Evolutionary conservation across 805 yeast genomes (phyloP), one percentile per base, ranked within the genome.

Genomic region (Schizosaccharomyces cryophilus): DNA sequence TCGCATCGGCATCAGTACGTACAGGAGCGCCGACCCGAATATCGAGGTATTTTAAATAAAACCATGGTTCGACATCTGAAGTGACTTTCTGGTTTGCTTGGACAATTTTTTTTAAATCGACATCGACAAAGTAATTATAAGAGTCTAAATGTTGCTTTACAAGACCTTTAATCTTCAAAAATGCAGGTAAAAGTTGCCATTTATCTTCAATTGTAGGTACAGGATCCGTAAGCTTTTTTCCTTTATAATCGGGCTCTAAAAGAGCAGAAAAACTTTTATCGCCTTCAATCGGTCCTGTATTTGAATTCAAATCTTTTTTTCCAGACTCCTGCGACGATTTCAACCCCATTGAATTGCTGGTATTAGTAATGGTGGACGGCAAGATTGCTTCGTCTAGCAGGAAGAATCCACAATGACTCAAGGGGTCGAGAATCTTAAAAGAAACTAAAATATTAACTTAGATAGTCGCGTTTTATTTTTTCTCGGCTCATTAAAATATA

Each of bases 131-230:
- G 73, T 87, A 93, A 69, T 93, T 90, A 77, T 87, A 93, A n/a
- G 98, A 93, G 69, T 93, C 98, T 69, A 93, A 76, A 75, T 93
- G 98, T 74, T 93, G 98, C 68, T 93, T 93, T 58, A 93, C 97
- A 60, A 93, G 74, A 61, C 98, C 98, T 70, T 93, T 93, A 56
- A 93, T 95, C 69, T 88, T 87, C 64, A 93, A 74, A 69, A 93
- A 93, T 0, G 98, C 98, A 0, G 99, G 99, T 51, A 93, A 74
- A 58, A 93, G 76, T 66, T 93, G 85, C 99, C 99, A 93, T 71
- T 93, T 93, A 72, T 93, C 99, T 66, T 63, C 29, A 48, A 63
- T 67, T 61, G 96, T 87, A 66, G 81, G 81, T 69, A 93, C 84
- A 65, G 85, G 85, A 73, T 93, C 99, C 1, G 95, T 80, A 63